A percentile compares a stretch with the other conserved stretches of the same genome.
phyloP scores from a whole-genome alignment of 2,329 filamentous ascomycete genomes.

The Endocalyx cinctus region DNA sequence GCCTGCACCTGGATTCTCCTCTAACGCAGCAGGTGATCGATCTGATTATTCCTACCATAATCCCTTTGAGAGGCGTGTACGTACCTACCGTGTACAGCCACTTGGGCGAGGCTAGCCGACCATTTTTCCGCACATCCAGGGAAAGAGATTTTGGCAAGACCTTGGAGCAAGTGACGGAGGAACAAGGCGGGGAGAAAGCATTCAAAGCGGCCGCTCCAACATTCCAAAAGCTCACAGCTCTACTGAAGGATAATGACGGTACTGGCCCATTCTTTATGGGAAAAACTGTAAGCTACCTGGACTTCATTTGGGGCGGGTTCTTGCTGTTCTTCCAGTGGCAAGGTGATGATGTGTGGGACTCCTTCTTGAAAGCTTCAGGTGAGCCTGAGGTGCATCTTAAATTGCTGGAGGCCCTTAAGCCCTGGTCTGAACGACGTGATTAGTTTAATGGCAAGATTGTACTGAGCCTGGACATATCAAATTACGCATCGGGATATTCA shows the following conservation, averaged over 20 bases:
- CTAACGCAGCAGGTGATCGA: slow-evolving; percentile 40
- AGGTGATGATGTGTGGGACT: slow-evolving; percentile 29
- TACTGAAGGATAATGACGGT: slow-evolving; percentile 50
- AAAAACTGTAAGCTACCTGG: slow-evolving; percentile 48
- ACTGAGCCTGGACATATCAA: no score
- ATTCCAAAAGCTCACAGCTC: slow-evolving; percentile 32
- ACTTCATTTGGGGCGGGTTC: slow-evolving; percentile 50
- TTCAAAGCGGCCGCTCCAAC: slow-evolving; percentile 39
- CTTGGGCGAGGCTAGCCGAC: slow-evolving; percentile 44
- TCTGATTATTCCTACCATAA: slow-evolving; percentile 29
- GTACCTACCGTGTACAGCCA: slow-evolving; percentile 43
- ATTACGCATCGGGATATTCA: no score
- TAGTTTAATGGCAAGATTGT: no score
- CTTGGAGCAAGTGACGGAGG: slow-evolving; percentile 43
- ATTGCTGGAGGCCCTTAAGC: slow-evolving; percentile 35
- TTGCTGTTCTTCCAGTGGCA: slow-evolving; percentile 32
- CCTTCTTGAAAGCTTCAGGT: slow-evolving; percentile 32
- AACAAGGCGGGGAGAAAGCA: slow-evolving; percentile 43
- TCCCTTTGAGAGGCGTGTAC: slow-evolving; percentile 34
- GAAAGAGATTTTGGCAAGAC: slow-evolving; percentile 44
- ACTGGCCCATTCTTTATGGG: slow-evolving; percentile 60
- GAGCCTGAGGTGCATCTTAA: slow-evolving; percentile 33
- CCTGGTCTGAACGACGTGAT: slow-evolving; percentile 36
- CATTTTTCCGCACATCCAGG: slow-evolving; percentile 55
- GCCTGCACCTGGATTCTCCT: slow-evolving; percentile 53